phyloP scores from a whole-genome alignment of 805 yeast genomes.

The Limtongozyma cylindracea region DNA sequence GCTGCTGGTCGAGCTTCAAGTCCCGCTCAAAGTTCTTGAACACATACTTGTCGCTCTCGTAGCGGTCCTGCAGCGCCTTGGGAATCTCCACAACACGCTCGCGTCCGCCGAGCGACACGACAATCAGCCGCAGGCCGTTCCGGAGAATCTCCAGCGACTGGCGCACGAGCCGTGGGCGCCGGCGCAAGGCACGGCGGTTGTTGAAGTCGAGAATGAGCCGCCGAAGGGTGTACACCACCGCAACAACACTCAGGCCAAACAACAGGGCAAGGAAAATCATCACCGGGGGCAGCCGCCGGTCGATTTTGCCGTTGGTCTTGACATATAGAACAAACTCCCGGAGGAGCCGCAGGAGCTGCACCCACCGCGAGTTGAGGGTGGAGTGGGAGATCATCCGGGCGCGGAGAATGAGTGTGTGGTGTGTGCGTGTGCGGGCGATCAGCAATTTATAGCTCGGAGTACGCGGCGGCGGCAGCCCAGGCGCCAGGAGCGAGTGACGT shows the following conservation, averaged over 20 bases:
- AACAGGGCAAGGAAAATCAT: conserved; percentile 11
- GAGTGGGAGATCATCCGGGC: no score
- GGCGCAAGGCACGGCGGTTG: conserved; percentile 6
- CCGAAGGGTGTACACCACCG: conserved; percentile 9
- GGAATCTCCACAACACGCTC: conserved; percentile 18
- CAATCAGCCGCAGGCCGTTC: conserved; percentile 19
- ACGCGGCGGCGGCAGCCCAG: no score
- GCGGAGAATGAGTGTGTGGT: no score
- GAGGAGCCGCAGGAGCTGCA: conserved; percentile 8
- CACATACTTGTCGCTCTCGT: conserved; percentile 27
- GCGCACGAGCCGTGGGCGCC: conserved; percentile 12
- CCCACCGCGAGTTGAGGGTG: no score
- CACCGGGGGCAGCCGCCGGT: conserved; percentile 16
- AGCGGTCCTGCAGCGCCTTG: conserved; percentile 18
- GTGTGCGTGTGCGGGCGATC: no score
- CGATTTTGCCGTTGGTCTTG: conserved; percentile 11
- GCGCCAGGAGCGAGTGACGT: no score
- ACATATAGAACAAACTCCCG: conserved; percentile 12
- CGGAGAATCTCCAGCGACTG: conserved; percentile 16
- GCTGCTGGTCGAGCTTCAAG: conserved; percentile 7
- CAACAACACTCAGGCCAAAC: conserved; percentile 12
- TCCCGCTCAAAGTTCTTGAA: conserved; percentile 19
- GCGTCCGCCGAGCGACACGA: conserved; percentile 17
- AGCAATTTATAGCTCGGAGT: no score
- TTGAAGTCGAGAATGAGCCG: conserved; percentile 7